Evolutionary conservation across 441 rosid species (phyloP), one percentile per base, ranked within the genome.

Genomic region (Eutrema salsugineum): DNA sequence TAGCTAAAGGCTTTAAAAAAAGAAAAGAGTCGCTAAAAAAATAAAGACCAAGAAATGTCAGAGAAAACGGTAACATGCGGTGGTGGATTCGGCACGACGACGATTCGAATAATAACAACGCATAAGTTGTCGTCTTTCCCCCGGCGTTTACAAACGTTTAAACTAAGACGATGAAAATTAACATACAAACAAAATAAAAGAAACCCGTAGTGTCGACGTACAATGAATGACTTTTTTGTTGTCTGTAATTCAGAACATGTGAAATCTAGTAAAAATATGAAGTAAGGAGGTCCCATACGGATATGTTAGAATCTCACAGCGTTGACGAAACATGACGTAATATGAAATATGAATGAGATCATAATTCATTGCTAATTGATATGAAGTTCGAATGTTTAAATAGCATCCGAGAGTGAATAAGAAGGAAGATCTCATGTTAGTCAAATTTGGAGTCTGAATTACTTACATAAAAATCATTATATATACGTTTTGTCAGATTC

Each of bases 121-220:
- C 50, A 36, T 24, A 61, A n/a, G 57, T 68, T 75, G 73, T 68
- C 28, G 28, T 75, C 73, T 43, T 61, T 68, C 36, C 3, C 3
- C 63, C 57, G 63, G 68, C 73, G 73, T 49, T 5, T 66, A 66
- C 30, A 30, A 49, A 59, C 69, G 58, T 68, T 35, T 64, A 73
- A 28, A 49, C 46, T 40, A 20, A 30, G 78, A 12, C 47, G 48
- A 33, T 53, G 9, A 2, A 27, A 17, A 58, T 33, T 66, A 17
- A 62, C 70, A 68, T 53, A 66, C 67, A 40, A 74, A 68, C 74
- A 68, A 68, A 68, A 9, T 1, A 72, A 27, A 46, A 5, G 0
- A 60, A 14, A 43, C 19, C 11, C 22, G 5, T 5, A 19, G 20
- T 51, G 19, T 68, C 64, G 6, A 59, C 17, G 8, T 24, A 20